Percentiles rank a stretch among this genome's conserved stretches.
Conservation (phyloP, 1,139 yeast species). For the Magnusiomyces paraingens region DNA sequence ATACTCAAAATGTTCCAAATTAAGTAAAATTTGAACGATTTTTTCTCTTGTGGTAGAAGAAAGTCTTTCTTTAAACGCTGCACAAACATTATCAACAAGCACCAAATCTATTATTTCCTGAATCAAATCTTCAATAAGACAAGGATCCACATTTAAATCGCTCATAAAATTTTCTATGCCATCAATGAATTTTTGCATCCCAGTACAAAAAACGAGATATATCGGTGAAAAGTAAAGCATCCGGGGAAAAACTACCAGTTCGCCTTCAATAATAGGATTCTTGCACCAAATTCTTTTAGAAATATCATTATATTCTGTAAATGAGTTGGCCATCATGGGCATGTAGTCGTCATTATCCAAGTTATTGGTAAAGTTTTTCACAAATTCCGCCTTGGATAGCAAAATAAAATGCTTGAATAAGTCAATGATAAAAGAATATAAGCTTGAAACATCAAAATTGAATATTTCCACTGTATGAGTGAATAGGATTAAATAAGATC, state of each 20-base stretch:
- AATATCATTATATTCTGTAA: constrained; percentile 55
- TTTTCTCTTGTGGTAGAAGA: constrained; percentile 75
- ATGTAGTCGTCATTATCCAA: constrained; percentile 80
- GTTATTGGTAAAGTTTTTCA: constrained; percentile 52
- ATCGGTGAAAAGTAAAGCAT: constrained; percentile 83
- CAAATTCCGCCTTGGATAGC: constrained; percentile 50
- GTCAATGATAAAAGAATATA: constrained; percentile 56
- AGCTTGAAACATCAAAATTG: constrained; percentile 52
- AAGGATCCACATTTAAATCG: constrained; percentile 52
- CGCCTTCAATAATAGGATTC: constrained; percentile 35
- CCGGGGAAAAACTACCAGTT: constrained; percentile 48
- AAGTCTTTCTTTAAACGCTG: constrained; percentile 58
- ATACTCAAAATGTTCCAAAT: constrained; percentile 73
- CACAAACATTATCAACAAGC: constrained; percentile 62
- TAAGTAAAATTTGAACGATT: constrained; percentile 80
- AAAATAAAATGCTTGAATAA: constrained; percentile 58
- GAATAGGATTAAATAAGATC: constrained; percentile 63
- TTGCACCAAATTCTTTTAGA: constrained; percentile 66
- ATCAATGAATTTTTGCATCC: constrained; percentile 58
- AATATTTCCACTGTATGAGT: constrained; percentile 72
- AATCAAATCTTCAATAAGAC: constrained; percentile 37
- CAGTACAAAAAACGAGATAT: constrained; percentile 79
- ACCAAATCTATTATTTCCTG: constrained; percentile 58
- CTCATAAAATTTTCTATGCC: constrained; percentile 58
- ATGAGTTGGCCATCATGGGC: constrained; percentile 68